phyloP scores from a whole-genome alignment of 345 rosid species.

The Gossypium herbaceum region DNA sequence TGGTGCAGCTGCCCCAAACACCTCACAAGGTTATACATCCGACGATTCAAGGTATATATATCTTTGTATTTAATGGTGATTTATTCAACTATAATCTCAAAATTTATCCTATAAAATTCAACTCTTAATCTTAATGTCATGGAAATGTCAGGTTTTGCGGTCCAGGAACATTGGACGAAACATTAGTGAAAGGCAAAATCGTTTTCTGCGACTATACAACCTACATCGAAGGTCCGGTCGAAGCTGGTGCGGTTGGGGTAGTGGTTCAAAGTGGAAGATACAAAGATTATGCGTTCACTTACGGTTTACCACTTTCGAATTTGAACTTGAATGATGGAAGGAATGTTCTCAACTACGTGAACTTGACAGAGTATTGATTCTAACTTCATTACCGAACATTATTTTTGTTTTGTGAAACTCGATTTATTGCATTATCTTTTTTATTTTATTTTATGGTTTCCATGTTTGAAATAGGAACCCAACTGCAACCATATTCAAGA shows the following conservation, averaged over 20 bases:
- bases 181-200: neutral
- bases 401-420: neutral
- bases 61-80: neutral
- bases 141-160: neutral
- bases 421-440: neutral
- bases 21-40: neutral
- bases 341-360: neutral
- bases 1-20: neutral
- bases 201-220: neutral
- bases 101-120: too few relatives aligned
- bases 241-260: neutral
- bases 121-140: neutral
- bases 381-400: neutral
- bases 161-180: neutral
- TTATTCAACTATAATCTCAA: neutral
- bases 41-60: neutral
- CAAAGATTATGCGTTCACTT: neutral
- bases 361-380: neutral
- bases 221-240: neutral
- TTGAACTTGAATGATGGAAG: slow-evolving; percentile 1
- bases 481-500: slow-evolving; percentile 27
- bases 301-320: neutral
- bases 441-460: neutral
- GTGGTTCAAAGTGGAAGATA: neutral
- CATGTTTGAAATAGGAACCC: slow-evolving; percentile 20